Base-by-base conservation (phyloP, 1,139 yeast species). In the Geotrichum citri-aurantii region DNA sequence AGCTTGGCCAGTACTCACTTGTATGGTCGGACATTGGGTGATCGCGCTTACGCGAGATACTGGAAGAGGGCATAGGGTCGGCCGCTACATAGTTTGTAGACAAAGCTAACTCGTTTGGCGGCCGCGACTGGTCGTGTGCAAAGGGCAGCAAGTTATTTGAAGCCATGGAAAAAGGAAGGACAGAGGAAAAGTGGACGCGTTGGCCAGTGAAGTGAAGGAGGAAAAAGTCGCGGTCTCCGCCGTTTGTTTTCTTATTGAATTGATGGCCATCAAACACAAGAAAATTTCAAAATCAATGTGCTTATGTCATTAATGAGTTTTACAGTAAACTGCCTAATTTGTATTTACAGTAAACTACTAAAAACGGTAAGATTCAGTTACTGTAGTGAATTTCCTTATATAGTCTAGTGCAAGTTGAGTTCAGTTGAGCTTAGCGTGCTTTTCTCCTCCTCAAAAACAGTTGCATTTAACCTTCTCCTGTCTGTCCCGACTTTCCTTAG, bases 111-210 rank as follows among this genome's bases (percentile, higher is more conserved):
- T 64, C 66, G 42, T 63, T 64, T 14, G 63, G 62, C 2, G 62
- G 62, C 27, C 68, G 65, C 27, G 72, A 68, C 11, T 63, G 65
- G 57, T 69, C 65, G 62, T 66, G 69, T 54, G 70, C 66, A 60
- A 71, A 69, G 0, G 75, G 75, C 27, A 69, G 66, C 11, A 72
- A 62, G 40, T 33, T 14, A n/a, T 33, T 33, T 33, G 40, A 33
- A 33, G 6, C 40, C 40, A 33, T 33, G 17, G 40, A 12, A 33
- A 33, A 33, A n/a, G 19, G 12, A 3, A 33, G 17, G 40, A 33
- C 40, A 33, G 17, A 3, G 17, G n/a, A 12, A 11, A n/a, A 11
- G 40, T 33, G 40, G 40, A 33, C 40, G 40, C 40, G 40, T 33
- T 12, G 17, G 40, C n/a, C 40, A 33, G 40, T 33, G 40, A 33